phyloP scores from a whole-genome alignment of 2,329 filamentous ascomycete species.

The Diaporthe longicolla region DNA sequence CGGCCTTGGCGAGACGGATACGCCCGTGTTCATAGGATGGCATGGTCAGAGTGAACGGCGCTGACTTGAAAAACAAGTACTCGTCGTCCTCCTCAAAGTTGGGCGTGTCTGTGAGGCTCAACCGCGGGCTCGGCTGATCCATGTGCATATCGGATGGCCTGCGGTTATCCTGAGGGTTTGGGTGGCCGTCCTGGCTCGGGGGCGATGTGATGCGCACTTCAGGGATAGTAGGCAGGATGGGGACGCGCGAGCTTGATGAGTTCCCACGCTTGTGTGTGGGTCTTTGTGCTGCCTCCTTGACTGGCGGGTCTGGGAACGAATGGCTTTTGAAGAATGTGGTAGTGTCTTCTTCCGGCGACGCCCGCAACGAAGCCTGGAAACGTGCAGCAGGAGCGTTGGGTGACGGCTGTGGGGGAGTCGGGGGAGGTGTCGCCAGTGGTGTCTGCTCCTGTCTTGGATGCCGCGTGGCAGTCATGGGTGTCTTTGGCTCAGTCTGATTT shows the following conservation, averaged over 20 bases:
- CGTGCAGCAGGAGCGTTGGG: neutral
- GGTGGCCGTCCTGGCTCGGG: conserved; percentile 39
- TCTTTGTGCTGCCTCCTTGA: neutral
- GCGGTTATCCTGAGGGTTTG: conserved; percentile 19
- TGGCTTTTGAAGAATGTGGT: conserved; percentile 16
- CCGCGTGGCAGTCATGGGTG: conserved; percentile 36
- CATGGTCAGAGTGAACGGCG: conserved; percentile 63
- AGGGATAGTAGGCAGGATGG: conserved; percentile 58
- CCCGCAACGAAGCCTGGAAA: neutral
- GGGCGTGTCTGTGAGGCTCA: conserved; percentile 27
- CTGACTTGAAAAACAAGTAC: conserved; percentile 63
- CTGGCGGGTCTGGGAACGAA: neutral
- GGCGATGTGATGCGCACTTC: conserved; percentile 53
- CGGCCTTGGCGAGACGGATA: conserved; percentile 65
- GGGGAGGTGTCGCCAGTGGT: conserved; percentile 39
- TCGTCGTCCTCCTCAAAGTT: conserved; percentile 52
- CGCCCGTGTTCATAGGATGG: conserved; percentile 68
- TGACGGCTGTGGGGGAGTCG: conserved; percentile 30
- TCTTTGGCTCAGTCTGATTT: conserved; percentile 28
- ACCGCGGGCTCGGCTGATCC: conserved; percentile 44
- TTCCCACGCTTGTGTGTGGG: conserved; percentile 44
- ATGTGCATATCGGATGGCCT: conserved; percentile 25
- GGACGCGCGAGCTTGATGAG: conserved; percentile 42
- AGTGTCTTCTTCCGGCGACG: conserved; percentile 31
- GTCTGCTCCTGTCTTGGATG: conserved; percentile 38